Conservation (phyloP, 805 yeast genomes). For the Ogataea paradorogensis region DNA sequence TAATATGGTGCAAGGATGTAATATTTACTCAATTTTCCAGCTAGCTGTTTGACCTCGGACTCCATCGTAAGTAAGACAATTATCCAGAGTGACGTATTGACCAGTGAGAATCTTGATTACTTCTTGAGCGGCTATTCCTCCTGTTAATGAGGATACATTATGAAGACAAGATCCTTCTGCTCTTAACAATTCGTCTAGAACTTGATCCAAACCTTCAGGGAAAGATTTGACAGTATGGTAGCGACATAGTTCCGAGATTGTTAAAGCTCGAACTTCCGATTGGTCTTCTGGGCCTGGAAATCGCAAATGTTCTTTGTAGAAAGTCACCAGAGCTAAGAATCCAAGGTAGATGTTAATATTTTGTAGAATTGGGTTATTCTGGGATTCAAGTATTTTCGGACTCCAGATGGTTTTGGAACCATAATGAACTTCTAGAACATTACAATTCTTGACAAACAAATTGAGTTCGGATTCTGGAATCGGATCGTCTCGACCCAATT, state of each 20-base stretch:
- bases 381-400: conserved; percentile 19
- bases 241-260: conserved; percentile 28
- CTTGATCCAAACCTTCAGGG: conserved; percentile 38
- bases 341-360: conserved; percentile 39
- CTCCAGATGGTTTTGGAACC: conserved; percentile 37
- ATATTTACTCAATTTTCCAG: conserved; percentile 19
- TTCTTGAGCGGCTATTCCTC: conserved; percentile 88
- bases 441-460: conserved; percentile 62
- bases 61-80: conserved; percentile 73
- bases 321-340: conserved; percentile 34
- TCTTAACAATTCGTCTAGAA: conserved; percentile 41
- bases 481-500: conserved; percentile 25
- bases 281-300: conserved; percentile 21
- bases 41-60: conserved; percentile 45
- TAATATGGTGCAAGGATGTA: neutral
- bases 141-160: conserved; percentile 65
- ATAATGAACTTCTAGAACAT: conserved; percentile 45
- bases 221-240: conserved; percentile 21
- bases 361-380: conserved; percentile 10
- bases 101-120: conserved; percentile 67
- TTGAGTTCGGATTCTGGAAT: conserved; percentile 37
- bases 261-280: conserved; percentile 21
- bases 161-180: conserved; percentile 45
- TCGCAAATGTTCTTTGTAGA: conserved; percentile 26
- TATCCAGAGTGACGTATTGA: conserved; percentile 78